A percentile compares a stretch with the other conserved stretches of the same genome.
phyloP scores from a whole-genome alignment of 2,329 filamentous ascomycete genomes.

The Arthrobotrys sphaeroides region DNA sequence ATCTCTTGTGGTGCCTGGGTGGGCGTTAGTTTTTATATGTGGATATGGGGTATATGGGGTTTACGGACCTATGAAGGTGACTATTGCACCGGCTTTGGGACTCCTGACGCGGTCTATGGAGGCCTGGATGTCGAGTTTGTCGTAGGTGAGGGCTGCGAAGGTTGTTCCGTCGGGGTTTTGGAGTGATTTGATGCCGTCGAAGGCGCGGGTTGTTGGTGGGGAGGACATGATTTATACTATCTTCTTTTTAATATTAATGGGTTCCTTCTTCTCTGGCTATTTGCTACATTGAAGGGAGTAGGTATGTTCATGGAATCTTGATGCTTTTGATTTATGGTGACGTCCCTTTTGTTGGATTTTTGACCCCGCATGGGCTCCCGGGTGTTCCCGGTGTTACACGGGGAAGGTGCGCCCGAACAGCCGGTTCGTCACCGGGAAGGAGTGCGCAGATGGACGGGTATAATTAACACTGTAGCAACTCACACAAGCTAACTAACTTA shows the following conservation, averaged over 20 bases:
- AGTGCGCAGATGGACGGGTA: background rate
- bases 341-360: background rate
- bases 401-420: background rate
- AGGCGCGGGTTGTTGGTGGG: background rate
- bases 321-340: background rate
- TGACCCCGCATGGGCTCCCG: no score
- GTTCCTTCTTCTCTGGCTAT: background rate
- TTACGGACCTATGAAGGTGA: slow-evolving; percentile 75
- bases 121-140: slow-evolving; percentile 68
- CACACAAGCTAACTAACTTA: background rate
- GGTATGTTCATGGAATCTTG: background rate
- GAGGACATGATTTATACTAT: background rate
- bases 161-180: slow-evolving; percentile 67
- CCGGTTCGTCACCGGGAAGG: background rate
- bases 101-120: slow-evolving; percentile 75
- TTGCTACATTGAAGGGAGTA: no score
- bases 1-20: slow-evolving; percentile 77
- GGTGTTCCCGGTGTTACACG: no score
- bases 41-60: slow-evolving; percentile 15
- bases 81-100: slow-evolving; percentile 77
- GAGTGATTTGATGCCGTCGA: slow-evolving; percentile 56
- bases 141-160: slow-evolving; percentile 75
- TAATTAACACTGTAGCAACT: slow-evolving; percentile 52
- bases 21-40: background rate
- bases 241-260: no score